A percentile compares a stretch with the other conserved stretches of the same genome.
Conservation (phyloP, 23 red algal species). For the Chondrus crispus region DNA sequence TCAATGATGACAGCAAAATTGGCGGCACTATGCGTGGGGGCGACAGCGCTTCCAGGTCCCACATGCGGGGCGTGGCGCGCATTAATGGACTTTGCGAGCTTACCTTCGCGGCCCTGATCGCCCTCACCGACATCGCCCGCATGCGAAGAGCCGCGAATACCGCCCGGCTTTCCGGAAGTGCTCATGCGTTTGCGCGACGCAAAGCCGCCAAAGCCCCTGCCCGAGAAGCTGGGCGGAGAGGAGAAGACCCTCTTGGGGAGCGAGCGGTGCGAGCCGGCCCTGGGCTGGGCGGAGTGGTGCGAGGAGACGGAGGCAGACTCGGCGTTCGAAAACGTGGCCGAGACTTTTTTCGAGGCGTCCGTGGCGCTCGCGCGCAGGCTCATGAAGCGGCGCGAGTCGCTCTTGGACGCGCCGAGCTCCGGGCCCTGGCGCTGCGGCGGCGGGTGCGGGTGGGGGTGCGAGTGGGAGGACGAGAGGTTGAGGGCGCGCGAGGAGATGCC, state of each 20-base stretch:
- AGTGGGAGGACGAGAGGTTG: too few relatives aligned
- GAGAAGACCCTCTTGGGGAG: constrained; percentile 45
- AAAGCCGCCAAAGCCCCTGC: background rate
- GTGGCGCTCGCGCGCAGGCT: background rate
- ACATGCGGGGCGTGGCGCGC: background rate
- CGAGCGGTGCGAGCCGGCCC: constrained; percentile 9
- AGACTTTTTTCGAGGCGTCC: background rate
- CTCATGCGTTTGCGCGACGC: background rate
- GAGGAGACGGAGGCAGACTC: background rate
- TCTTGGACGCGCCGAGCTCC: background rate
- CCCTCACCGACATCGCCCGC: constrained; percentile 40
- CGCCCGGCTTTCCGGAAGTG: background rate
- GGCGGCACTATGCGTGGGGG: constrained; percentile 12
- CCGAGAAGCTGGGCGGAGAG: constrained; percentile 34
- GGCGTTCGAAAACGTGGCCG: background rate
- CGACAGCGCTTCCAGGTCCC: background rate
- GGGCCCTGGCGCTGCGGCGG: constrained; percentile 8
- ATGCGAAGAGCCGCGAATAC: background rate
- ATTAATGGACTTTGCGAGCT: background rate
- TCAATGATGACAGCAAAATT: constrained; percentile 50
- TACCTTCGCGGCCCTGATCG: constrained; percentile 43
- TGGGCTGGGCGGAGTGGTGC: background rate
- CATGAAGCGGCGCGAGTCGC: background rate
- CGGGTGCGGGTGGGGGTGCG: too few relatives aligned
- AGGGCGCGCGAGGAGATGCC: background rate